Percentiles rank a stretch among this genome's conserved stretches.
These are phyloP conservation scores for Helianthus tuberosus DNA, from an alignment of 129 eudicot genomes.

Conservation along the genomic window DNA sequence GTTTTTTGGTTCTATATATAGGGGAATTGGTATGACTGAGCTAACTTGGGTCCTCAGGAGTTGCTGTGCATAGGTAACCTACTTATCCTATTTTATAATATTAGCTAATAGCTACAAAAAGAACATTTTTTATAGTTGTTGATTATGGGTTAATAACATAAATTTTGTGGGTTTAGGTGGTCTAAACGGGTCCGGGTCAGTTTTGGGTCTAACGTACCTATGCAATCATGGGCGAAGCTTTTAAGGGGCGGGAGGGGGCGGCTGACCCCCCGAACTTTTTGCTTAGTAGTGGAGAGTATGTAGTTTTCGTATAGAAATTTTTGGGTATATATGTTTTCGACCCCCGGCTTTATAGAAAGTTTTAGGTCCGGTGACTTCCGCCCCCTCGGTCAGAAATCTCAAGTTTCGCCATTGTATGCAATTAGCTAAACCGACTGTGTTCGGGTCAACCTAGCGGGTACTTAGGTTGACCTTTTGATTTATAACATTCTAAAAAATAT, in stretches of 20 bases:
- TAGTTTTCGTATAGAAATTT: too few relatives aligned
- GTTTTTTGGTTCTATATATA: not conserved
- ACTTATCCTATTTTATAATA: not conserved
- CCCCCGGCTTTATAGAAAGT: too few relatives aligned
- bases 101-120: not conserved
- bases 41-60: not conserved
- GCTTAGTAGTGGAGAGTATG: too few relatives aligned
- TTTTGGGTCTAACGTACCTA: not conserved
- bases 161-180: not conserved
- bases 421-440: not conserved
- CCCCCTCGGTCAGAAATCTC: too few relatives aligned
- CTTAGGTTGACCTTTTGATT: not conserved
- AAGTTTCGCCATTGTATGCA: too few relatives aligned
- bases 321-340: too few relatives aligned
- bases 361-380: too few relatives aligned
- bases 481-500: not conserved
- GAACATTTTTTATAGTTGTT: not conserved
- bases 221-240: too few relatives aligned
- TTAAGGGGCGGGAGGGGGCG: too few relatives aligned
- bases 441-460: not conserved
- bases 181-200: too few relatives aligned
- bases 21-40: constrained; percentile 11
- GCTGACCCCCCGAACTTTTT: too few relatives aligned
- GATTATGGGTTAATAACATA: not conserved
- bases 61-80: constrained; percentile 1